phyloP scores from a whole-genome alignment of 2,329 filamentous ascomycete species.

The Aspergillus fructus region DNA sequence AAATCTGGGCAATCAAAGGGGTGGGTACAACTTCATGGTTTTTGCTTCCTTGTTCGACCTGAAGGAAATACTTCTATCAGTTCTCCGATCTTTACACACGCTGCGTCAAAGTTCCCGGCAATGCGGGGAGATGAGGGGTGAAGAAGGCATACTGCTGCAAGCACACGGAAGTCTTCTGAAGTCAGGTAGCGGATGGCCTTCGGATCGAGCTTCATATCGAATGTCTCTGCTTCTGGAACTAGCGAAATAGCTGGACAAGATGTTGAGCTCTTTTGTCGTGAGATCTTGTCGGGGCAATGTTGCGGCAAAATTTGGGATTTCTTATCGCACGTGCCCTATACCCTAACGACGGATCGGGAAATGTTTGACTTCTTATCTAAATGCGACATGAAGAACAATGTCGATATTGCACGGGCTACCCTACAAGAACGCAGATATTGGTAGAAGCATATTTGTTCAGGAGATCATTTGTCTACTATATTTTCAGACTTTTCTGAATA shows the following conservation, averaged over 20 bases:
- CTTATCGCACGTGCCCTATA: slow-evolving; percentile 36
- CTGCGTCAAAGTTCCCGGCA: slow-evolving; percentile 14
- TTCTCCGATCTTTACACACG: slow-evolving; percentile 16
- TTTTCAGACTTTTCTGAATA: slow-evolving; percentile 36
- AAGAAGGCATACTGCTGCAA: slow-evolving; percentile 70
- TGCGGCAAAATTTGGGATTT: slow-evolving; percentile 30
- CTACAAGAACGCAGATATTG: neutral
- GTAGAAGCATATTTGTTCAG: neutral
- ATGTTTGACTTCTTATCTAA: neutral
- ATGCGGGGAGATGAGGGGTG: slow-evolving; percentile 21
- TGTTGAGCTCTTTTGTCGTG: neutral
- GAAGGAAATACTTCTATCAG: slow-evolving; percentile 34
- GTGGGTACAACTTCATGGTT: slow-evolving; percentile 98
- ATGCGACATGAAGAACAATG: neutral
- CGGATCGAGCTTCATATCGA: slow-evolving; percentile 86
- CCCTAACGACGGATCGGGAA: slow-evolving; percentile 36
- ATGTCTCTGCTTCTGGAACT: neutral
- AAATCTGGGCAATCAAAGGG: slow-evolving; percentile 77
- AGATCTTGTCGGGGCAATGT: slow-evolving; percentile 1
- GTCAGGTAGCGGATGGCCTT: slow-evolving; percentile 90
- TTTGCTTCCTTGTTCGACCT: slow-evolving; percentile 91
- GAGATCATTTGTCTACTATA: slow-evolving; percentile 25
- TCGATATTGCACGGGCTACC: neutral
- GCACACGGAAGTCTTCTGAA: slow-evolving; percentile 89
- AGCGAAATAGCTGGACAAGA: neutral